A percentile compares a stretch with the other conserved stretches of the same genome.
Conservation (phyloP, 2,329 filamentous ascomycete genomes). For the Ceratocystis ficicola region DNA sequence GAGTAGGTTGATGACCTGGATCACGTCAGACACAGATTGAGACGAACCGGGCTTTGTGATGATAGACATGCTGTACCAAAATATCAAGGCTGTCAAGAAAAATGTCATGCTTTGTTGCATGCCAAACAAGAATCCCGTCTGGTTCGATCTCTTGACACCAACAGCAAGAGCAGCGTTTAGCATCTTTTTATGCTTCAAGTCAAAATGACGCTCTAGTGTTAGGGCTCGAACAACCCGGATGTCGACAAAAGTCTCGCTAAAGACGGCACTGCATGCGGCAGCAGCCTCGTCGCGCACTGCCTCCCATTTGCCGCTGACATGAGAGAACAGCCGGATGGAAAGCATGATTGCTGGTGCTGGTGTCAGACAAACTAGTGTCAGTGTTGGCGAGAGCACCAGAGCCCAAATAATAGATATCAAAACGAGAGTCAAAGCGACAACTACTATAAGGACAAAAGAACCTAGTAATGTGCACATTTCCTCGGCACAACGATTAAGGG, state of each 20-base stretch:
- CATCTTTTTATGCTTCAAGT: slow-evolving; percentile 45
- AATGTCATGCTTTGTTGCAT: slow-evolving; percentile 60
- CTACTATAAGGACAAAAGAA: slow-evolving; percentile 58
- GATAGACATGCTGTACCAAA: slow-evolving; percentile 66
- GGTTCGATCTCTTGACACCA: slow-evolving; percentile 54
- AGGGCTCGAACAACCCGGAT: slow-evolving; percentile 67
- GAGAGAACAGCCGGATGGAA: slow-evolving; percentile 53
- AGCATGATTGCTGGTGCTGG: slow-evolving; percentile 55
- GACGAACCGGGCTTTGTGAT: slow-evolving; percentile 36
- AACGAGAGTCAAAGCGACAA: slow-evolving; percentile 57
- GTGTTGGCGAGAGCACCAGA: slow-evolving; percentile 60
- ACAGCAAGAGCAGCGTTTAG: slow-evolving; percentile 42
- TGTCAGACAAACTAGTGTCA: slow-evolving; percentile 64
- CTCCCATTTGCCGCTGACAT: slow-evolving; percentile 61
- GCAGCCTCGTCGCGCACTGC: slow-evolving; percentile 45
- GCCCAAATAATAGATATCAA: slow-evolving; percentile 62
- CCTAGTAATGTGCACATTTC: slow-evolving; percentile 77
- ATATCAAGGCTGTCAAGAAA: slow-evolving; percentile 65
- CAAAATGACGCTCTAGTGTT: slow-evolving; percentile 61
- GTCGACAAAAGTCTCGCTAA: slow-evolving; percentile 65
- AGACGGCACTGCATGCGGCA: slow-evolving; percentile 38
- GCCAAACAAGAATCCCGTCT: slow-evolving; percentile 61
- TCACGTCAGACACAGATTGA: slow-evolving; percentile 43
- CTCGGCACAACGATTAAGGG: slow-evolving; percentile 69
- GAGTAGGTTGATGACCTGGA: slow-evolving; percentile 69